Base-by-base conservation (phyloP, 306 rosid genomes). In the Lathyrus sativus region DNA sequence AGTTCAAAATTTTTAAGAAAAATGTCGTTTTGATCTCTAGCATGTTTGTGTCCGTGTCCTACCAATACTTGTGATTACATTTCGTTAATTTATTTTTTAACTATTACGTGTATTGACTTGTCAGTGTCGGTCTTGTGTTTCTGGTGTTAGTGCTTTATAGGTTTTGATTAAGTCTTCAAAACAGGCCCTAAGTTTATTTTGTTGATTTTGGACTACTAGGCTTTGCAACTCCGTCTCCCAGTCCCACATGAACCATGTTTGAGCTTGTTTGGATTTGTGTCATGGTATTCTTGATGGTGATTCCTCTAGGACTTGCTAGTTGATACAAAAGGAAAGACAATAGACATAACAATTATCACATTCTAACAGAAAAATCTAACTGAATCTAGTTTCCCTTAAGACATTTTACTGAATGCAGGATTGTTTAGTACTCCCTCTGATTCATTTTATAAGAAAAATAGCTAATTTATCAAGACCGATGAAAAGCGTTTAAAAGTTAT, bases 331-430 rank as follows among this genome's bases (percentile, higher is more conserved):
- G 5, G 31, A 78, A 59, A 28, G 2, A 11, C 57, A 2, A 18
- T 44, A 26, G 56, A 56, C 29, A 56, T 11, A 12, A 9, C 28
- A 43, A 9, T 11, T 42, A 35, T 33, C 9, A 46, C 43, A 8
- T n/a, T 74, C 39, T 46, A 55, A 71, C 49, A 62, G 15, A 51
- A 76, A 62, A 54, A 15, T 63, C 55, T 19, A n/a, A 12, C 38
- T 24, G 0, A 48, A 39, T 59, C 2, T 8, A 67, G 39, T 59
- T 48, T 55, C n/a, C 28, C 6, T 19, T 18, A 17, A 24, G 61
- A 9, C 29, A 51, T 19, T 4, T 42, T 63, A 45, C 28, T 26
- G 9, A 41, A 50, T 65, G 54, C 38, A 68, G 24, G 61, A 61
- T 9, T 54, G 60, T 54, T 54, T 54, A 50, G 9, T 17, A 50